phyloP scores from a whole-genome alignment of 805 yeast genomes.

The Ogataea thermomethanolica region DNA sequence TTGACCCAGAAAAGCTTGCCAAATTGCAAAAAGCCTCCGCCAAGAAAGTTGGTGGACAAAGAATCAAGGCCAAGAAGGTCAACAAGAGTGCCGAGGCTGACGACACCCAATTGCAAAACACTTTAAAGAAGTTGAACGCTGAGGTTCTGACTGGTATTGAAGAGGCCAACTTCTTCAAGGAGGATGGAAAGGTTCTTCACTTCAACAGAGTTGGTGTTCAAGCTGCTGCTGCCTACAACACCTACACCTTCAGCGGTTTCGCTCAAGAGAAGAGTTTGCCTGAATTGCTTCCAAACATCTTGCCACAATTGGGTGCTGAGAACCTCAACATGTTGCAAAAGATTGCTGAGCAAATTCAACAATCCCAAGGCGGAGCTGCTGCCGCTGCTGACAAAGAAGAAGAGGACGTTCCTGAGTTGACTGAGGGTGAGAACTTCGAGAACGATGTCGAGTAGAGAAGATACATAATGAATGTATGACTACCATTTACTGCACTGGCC shows the following conservation, averaged over 20 bases:
- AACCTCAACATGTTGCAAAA: constrained; percentile 84
- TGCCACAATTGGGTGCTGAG: constrained; percentile 96
- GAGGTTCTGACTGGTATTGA: constrained; percentile 85
- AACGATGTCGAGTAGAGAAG: constrained; percentile 39
- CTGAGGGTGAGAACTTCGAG: constrained; percentile 86
- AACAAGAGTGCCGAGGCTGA: constrained; percentile 69
- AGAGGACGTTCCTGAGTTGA: constrained; percentile 73
- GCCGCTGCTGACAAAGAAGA: constrained; percentile 53
- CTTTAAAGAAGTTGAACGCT: constrained; percentile 85
- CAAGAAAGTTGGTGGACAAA: constrained; percentile 80
- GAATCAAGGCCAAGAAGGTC: constrained; percentile 87
- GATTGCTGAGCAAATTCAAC: constrained; percentile 85
- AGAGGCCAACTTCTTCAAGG: constrained; percentile 97
- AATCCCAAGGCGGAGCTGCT: constrained; percentile 40
- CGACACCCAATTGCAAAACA: constrained; percentile 85
- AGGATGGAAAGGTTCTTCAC: constrained; percentile 93
- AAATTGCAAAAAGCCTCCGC: constrained; percentile 83
- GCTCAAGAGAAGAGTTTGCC: constrained; percentile 90
- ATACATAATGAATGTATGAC: constrained; percentile 15
- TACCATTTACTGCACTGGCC: constrained; percentile 6
- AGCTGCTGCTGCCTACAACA: constrained; percentile 85
- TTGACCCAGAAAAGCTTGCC: constrained; percentile 92
- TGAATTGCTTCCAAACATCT: constrained; percentile 89
- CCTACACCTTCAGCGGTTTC: constrained; percentile 92
- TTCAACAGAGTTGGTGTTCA: constrained; percentile 96